Conservation (phyloP, 2,329 filamentous ascomycete genomes). For the Tolypocladium endophyticum region DNA sequence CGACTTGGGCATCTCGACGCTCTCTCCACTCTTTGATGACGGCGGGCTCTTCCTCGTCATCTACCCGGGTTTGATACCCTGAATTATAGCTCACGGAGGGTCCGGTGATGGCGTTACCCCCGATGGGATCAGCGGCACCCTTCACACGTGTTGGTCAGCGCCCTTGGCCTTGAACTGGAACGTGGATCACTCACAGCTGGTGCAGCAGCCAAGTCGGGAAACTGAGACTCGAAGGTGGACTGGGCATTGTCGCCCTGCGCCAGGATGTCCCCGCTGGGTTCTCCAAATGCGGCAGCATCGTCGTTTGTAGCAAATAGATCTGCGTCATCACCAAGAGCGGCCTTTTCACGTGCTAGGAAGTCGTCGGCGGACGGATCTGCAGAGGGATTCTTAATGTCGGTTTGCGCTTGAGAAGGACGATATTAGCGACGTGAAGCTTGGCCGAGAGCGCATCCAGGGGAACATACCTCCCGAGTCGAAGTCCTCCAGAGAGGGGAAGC, state of each 20-base stretch:
- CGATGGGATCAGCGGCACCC: conserved; percentile 18
- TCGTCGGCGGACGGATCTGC: conserved; percentile 58
- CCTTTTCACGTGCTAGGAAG: conserved; percentile 87
- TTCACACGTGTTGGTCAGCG: conserved; percentile 7
- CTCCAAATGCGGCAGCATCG: conserved; percentile 55
- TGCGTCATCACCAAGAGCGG: conserved; percentile 83
- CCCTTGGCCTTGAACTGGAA: background rate
- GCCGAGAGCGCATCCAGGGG: background rate
- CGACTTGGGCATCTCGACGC: conserved; percentile 70
- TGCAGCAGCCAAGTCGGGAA: conserved; percentile 60
- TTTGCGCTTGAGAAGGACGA: conserved; percentile 46
- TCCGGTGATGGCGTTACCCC: conserved; percentile 54
- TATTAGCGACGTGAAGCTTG: conserved; percentile 7
- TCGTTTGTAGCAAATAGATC: conserved; percentile 74
- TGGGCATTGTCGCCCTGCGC: conserved; percentile 49
- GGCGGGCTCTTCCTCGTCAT: conserved; percentile 75
- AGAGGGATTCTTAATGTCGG: conserved; percentile 48
- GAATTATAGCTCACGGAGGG: conserved; percentile 53
- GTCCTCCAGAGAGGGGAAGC: conserved; percentile 71
- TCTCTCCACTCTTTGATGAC: conserved; percentile 89
- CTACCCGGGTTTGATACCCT: conserved; percentile 44
- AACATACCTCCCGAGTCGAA: conserved; percentile 55
- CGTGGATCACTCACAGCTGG: conserved; percentile 18
- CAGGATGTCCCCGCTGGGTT: conserved; percentile 60
- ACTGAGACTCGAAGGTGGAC: conserved; percentile 70